Base-by-base conservation (phyloP, 768 basidiomycete genomes). In the Boletus rufocinnamomeus region DNA sequence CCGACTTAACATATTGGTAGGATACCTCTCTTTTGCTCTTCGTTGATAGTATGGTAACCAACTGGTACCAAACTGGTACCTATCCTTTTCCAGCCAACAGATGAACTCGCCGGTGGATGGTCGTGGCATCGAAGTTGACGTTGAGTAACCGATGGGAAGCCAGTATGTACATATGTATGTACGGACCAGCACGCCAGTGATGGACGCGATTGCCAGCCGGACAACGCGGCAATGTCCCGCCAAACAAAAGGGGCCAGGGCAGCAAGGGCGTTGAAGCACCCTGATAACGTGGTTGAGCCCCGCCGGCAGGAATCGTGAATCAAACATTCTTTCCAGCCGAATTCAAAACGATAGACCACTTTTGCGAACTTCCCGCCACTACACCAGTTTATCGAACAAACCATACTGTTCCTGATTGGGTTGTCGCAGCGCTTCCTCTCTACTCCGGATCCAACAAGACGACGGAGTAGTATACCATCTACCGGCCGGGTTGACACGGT, bases 141-240 rank as follows among this genome's bases (percentile, higher is more conserved):
- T 16, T 32, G 47, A 47, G 19, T 27, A 30, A n/a, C 63, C 63
- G 58, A 46, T 61, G 63, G 58, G 54, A 64, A 56, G 32, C 27
- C 45, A 28, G n/a, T n/a, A n/a, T n/a, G n/a, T n/a, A n/a, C n/a
- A n/a, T n/a, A n/a, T n/a, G 17, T 9, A 21, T n/a, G 40, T 41
- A 21, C 40, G n/a, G n/a, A 23, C 16, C 30, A 41, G 11, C 17
- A 17, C 14, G 6, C 27, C 27, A 2, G 30, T 32, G 19, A 48
- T 40, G 6, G 25, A 37, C 16, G 3, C 21, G 23, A 27, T 27
- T 38, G 54, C 57, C 52, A 58, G 57, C 61, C 38, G 44, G 35
- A 56, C 40, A 28, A n/a, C 10, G 11, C 8, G 37, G 17, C 19
- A 21, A 50, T 21, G 19, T 50, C 27, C 19, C 28, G n/a, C 52